A percentile compares a stretch with the other conserved stretches of the same genome.
phyloP scores from a whole-genome alignment of 306 rosid species.

The Medicago ruthenica region DNA sequence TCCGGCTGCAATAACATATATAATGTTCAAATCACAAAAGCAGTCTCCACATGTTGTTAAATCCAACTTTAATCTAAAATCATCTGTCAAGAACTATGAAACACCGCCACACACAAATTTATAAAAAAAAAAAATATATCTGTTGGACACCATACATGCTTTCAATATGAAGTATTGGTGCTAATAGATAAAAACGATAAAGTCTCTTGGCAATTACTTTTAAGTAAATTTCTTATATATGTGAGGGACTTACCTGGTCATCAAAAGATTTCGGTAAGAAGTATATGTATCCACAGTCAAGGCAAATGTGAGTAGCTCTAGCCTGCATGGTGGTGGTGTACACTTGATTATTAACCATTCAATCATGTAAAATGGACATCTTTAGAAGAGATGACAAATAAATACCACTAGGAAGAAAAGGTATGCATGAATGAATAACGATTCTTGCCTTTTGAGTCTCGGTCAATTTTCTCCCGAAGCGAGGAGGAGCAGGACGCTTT shows the following conservation, averaged over 20 bases:
- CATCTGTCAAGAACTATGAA: not conserved
- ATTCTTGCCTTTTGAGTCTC: constrained; percentile 81
- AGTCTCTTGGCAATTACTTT: not conserved
- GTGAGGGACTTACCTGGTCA: constrained; percentile 64
- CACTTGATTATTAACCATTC: constrained; percentile 20
- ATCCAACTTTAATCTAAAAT: too few species aligned
- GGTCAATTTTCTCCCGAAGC: constrained; percentile 83
- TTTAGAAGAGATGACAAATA: constrained; percentile 12
- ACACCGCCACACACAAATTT: not conserved
- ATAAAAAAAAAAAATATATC: not conserved
- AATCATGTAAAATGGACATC: not conserved
- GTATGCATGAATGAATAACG: constrained; percentile 15
- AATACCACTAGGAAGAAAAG: constrained; percentile 21
- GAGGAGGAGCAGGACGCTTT: constrained; percentile 94
- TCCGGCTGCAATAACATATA: constrained; percentile 63
- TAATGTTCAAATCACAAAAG: not conserved
- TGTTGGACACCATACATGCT: not conserved
- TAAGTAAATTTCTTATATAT: not conserved
- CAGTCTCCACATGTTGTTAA: not conserved
- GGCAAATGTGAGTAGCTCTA: constrained; percentile 95
- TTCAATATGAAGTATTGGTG: not conserved
- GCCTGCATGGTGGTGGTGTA: constrained; percentile 60
- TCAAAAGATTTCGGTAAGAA: constrained; percentile 80
- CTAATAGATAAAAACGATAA: not conserved
- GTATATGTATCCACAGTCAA: constrained; percentile 95